phyloP scores from a whole-genome alignment of 164 flowering plant genomes.

The Berberis thunbergii region DNA sequence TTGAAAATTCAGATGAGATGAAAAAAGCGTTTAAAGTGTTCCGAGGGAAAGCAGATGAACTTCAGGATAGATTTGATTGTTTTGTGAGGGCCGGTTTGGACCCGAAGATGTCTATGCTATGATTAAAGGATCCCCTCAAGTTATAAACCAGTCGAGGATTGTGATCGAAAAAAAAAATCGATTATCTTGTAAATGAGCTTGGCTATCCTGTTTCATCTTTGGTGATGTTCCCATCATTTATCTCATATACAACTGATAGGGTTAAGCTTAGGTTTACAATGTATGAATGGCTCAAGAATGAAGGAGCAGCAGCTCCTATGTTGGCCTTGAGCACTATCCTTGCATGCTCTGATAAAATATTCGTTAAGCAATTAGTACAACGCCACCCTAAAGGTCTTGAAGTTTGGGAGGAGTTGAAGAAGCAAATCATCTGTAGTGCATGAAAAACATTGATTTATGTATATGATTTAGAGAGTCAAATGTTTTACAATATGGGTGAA shows the following conservation, averaged over 20 bases:
- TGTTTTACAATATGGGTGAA: too few species aligned
- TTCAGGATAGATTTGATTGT: constrained; percentile 66
- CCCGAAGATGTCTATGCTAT: constrained; percentile 32
- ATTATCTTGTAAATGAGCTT: constrained; percentile 42
- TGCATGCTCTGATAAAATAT: constrained; percentile 33
- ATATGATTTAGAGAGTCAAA: too few species aligned
- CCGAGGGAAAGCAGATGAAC: constrained; percentile 54
- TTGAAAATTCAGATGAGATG: constrained; percentile 41
- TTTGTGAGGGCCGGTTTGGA: constrained; percentile 54
- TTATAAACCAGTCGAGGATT: constrained; percentile 41
- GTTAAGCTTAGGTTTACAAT: constrained; percentile 40
- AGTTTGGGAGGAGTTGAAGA: constrained; percentile 47
- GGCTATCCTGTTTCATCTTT: constrained; percentile 45
- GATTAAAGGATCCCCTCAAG: constrained; percentile 45
- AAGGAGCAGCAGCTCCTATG: constrained; percentile 25
- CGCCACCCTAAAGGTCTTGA: constrained; percentile 50
- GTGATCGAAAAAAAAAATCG: constrained; percentile 43
- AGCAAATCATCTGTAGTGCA: neutral
- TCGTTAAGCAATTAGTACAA: constrained; percentile 28
- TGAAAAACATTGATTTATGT: neutral
- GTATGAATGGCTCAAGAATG: constrained; percentile 55
- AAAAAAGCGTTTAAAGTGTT: constrained; percentile 38
- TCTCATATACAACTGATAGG: constrained; percentile 30
- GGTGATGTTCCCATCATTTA: constrained; percentile 35
- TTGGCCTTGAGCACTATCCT: constrained; percentile 39